Conservation (phyloP, 495 filamentous ascomycete genomes). For the Echria macrotheca region DNA sequence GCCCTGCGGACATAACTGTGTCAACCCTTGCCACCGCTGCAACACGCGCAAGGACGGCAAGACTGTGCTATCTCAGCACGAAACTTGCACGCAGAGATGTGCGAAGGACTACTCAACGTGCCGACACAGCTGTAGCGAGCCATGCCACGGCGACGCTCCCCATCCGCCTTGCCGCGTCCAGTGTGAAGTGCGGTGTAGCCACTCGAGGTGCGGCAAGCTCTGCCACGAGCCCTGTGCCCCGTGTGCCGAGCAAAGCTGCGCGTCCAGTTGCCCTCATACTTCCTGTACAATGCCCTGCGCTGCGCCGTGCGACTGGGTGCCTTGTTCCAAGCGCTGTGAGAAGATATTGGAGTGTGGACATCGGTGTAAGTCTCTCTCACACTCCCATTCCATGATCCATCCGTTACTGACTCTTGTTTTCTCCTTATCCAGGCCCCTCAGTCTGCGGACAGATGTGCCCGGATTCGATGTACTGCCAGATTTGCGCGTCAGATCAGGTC, state of each 20-base stretch:
- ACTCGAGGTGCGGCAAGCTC: slow-evolving; percentile 52
- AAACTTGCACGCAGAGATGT: slow-evolving; percentile 46
- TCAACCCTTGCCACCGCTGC: slow-evolving; percentile 47
- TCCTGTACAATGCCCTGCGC: slow-evolving; percentile 64
- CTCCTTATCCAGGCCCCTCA: slow-evolving; percentile 46
- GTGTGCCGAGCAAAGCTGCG: slow-evolving; percentile 49
- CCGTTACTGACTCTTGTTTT: background rate
- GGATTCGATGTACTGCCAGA: slow-evolving; percentile 47
- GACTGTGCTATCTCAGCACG: slow-evolving; percentile 32
- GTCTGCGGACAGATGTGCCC: slow-evolving; percentile 61
- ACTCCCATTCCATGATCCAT: background rate
- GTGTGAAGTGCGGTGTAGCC: slow-evolving; percentile 48
- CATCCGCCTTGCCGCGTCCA: slow-evolving; percentile 50
- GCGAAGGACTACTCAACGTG: slow-evolving; percentile 52
- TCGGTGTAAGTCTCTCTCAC: slow-evolving; percentile 28
- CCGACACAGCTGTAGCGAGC: slow-evolving; percentile 38
- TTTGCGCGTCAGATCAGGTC: slow-evolving; percentile 41
- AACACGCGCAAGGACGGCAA: slow-evolving; percentile 22
- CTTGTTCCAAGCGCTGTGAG: slow-evolving; percentile 60
- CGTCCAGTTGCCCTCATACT: slow-evolving; percentile 51
- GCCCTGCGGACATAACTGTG: slow-evolving; percentile 60
- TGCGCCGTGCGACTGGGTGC: slow-evolving; percentile 62
- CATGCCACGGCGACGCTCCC: slow-evolving; percentile 29
- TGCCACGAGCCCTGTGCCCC: slow-evolving; percentile 63
- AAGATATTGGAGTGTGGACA: slow-evolving; percentile 58